Conservation (phyloP, 148 eudicot genomes). For the Cornus kousa region DNA sequence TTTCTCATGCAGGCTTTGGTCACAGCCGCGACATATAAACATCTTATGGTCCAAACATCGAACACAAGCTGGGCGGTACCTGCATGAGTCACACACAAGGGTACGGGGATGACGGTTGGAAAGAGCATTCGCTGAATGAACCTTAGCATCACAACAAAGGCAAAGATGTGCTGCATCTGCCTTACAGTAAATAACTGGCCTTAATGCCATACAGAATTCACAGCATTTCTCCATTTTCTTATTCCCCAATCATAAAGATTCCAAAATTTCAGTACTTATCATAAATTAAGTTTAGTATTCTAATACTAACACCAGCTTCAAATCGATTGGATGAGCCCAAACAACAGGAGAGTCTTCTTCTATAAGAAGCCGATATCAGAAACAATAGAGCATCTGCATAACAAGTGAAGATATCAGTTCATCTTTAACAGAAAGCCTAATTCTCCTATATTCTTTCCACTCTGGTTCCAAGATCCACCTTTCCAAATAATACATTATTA, state of each 20-base stretch:
- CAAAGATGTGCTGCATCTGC: constrained; percentile 77
- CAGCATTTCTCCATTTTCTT: constrained; percentile 58
- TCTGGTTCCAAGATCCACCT: too few relatives aligned
- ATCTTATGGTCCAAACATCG: constrained; percentile 55
- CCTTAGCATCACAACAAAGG: constrained; percentile 66
- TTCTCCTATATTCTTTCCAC: too few relatives aligned
- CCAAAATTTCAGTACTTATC: background rate
- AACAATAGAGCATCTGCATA: background rate
- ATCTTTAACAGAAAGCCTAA: background rate
- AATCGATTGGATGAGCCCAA: background rate
- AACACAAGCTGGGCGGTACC: constrained; percentile 35
- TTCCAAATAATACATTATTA: too few relatives aligned
- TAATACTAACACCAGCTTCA: background rate
- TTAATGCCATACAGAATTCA: constrained; percentile 53
- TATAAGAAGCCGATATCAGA: background rate
- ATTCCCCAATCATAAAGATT: constrained; percentile 6
- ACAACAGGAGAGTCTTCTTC: background rate
- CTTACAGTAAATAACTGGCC: constrained; percentile 65
- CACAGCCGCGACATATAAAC: constrained; percentile 60
- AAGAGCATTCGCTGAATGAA: constrained; percentile 78
- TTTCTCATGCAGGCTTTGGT: constrained; percentile 35
- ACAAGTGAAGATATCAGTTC: background rate
- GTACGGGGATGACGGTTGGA: constrained; percentile 59
- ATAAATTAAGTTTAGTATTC: background rate
- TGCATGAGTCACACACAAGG: constrained; percentile 62